These are phyloP conservation scores for Cladosporium sp. DNA, from an alignment of 2,329 filamentous ascomycete genomes.

Conservation along the genomic window DNA sequence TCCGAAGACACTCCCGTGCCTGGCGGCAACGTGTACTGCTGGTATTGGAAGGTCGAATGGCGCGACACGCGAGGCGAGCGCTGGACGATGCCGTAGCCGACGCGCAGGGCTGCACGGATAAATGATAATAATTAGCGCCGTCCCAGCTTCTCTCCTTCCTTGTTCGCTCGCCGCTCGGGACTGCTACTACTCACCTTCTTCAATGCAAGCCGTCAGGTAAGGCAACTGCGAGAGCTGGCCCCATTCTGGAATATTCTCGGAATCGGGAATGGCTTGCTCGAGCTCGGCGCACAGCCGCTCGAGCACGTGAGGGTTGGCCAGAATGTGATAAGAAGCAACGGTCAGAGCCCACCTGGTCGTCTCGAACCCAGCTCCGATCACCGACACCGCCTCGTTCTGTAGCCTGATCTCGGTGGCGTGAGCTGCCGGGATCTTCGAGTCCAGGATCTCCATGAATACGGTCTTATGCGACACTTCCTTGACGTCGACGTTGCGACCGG, in stretches of 20 bases:
- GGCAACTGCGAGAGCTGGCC: neutral
- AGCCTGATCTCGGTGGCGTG: constrained; percentile 1
- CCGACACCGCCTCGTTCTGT: neutral
- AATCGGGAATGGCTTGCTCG: neutral
- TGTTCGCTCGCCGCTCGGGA: neutral
- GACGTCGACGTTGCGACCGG: neutral
- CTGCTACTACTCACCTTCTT: neutral
- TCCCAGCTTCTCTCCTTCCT: neutral
- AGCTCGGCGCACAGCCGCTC: neutral
- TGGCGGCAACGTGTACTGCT: neutral
- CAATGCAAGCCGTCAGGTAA: neutral
- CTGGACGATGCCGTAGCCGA: neutral
- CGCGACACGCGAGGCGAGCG: neutral
- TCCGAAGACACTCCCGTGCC: neutral
- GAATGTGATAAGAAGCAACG: neutral
- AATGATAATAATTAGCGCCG: neutral
- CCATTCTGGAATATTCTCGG: neutral
- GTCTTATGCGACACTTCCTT: neutral
- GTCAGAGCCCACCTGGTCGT: neutral
- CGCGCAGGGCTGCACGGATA: neutral
- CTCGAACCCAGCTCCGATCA: neutral
- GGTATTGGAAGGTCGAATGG: neutral
- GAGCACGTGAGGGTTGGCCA: neutral
- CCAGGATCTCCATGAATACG: neutral
- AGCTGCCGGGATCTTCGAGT: neutral